Percentiles rank a stretch among this genome's conserved stretches.
Evolutionary conservation across 257 asterid species (phyloP).

Genomic region (Solanum chilense): DNA sequence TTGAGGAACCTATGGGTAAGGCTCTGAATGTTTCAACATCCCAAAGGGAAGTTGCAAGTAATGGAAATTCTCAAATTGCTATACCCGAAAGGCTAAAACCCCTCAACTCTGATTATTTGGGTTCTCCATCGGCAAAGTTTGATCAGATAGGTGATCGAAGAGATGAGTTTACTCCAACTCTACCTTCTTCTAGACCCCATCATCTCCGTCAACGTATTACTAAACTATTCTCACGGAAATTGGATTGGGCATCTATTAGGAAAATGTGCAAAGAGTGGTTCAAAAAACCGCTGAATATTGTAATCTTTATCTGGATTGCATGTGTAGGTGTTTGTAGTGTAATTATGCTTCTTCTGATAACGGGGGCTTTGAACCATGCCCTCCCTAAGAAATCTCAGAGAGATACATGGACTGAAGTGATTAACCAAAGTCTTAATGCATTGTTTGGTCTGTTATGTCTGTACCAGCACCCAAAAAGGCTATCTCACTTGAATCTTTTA

Average conservation of each 20-base stretch:
- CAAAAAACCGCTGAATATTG: slow-evolving; percentile 51
- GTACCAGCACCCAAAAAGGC: slow-evolving; percentile 64
- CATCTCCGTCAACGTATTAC: slow-evolving; percentile 63
- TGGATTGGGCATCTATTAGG: slow-evolving; percentile 41
- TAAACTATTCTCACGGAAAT: slow-evolving; percentile 35
- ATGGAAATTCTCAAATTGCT: slow-evolving; percentile 19
- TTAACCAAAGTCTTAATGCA: slow-evolving; percentile 77
- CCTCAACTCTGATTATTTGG: slow-evolving; percentile 43
- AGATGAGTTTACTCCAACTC: slow-evolving; percentile 62
- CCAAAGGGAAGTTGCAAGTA: slow-evolving; percentile 41
- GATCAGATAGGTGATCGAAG: slow-evolving; percentile 46
- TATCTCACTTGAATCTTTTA: slow-evolving; percentile 52
- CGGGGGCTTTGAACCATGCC: slow-evolving; percentile 65
- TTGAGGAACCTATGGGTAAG: slow-evolving; percentile 19
- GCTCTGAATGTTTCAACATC: slow-evolving; percentile 44
- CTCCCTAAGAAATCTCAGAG: slow-evolving; percentile 60
- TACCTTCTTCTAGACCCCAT: slow-evolving; percentile 57
- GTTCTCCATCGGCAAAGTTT: slow-evolving; percentile 55
- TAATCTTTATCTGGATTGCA: slow-evolving; percentile 52
- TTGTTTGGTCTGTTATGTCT: slow-evolving; percentile 77
- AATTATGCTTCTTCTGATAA: slow-evolving; percentile 68
- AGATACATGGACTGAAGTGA: slow-evolving; percentile 74
- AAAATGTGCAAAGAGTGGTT: slow-evolving; percentile 60
- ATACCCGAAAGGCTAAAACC: slow-evolving; percentile 28
- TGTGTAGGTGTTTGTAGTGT: slow-evolving; percentile 74